These are phyloP conservation scores for Lignosus rhinocerotis DNA, from an alignment of 1,284 basidiomycete species.

Conservation along the genomic window DNA sequence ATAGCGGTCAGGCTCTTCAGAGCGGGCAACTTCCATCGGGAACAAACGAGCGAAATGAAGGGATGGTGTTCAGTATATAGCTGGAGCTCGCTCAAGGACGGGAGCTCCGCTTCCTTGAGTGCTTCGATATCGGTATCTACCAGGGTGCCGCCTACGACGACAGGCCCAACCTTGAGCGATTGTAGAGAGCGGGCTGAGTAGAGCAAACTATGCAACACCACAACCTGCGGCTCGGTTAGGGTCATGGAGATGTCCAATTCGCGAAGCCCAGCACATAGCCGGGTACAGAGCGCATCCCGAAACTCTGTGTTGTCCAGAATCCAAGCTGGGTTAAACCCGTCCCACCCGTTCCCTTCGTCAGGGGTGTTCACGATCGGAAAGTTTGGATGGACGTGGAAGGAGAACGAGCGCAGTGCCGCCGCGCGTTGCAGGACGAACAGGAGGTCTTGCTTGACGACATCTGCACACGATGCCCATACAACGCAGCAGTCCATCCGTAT, in stretches of 20 bases:
- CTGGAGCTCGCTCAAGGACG: conserved; percentile 4
- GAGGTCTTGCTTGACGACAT: conserved; percentile 8
- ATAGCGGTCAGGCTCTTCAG: conserved; percentile 7
- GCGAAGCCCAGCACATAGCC: conserved; percentile 2
- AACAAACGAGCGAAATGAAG: not conserved
- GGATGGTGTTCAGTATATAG: not conserved
- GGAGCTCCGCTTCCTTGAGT: not conserved
- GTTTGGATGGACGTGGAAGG: conserved; percentile 2
- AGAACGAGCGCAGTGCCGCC: conserved; percentile 9
- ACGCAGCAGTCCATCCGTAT: conserved; percentile 13
- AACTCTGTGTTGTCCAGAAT: not conserved
- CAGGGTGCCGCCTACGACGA: not conserved
- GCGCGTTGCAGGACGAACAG: conserved; percentile 5
- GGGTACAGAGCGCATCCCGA: not conserved
- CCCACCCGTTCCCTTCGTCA: not conserved
- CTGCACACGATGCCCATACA: conserved; percentile 7
- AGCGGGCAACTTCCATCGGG: conserved; percentile 8
- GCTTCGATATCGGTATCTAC: not conserved
- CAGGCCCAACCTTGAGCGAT: conserved; percentile 4
- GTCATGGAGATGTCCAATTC: conserved; percentile 14
- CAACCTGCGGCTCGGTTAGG: not conserved
- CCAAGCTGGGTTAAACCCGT: conserved; percentile 12
- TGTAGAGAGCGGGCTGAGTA: not conserved
- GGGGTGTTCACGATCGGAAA: conserved; percentile 2
- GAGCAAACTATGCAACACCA: conserved; percentile 6